A percentile compares a stretch with the other conserved stretches of the same genome.
Evolutionary conservation across 306 rosid species (phyloP).

Genomic region (Lathyrus oleraceus): DNA sequence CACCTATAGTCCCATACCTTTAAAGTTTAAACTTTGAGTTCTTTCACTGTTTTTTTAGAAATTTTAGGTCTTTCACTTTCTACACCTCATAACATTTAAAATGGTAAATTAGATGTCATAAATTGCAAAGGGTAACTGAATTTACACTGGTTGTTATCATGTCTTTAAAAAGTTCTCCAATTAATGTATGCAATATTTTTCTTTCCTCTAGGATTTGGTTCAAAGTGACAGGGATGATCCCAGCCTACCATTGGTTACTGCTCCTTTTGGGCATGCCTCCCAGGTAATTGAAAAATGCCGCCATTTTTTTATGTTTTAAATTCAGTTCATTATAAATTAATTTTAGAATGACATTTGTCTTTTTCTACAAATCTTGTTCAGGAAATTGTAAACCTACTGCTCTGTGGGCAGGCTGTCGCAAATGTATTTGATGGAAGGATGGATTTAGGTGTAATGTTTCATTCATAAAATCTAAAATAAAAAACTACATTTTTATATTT

Average conservation of each 20-base stretch:
- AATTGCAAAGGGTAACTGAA: conserved; percentile 6
- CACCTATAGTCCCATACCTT: background rate
- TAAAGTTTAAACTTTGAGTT: background rate
- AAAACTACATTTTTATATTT: too few species aligned
- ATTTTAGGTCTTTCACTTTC: background rate
- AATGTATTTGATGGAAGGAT: conserved; percentile 89
- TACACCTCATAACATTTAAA: background rate
- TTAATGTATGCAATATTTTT: conserved; percentile 30
- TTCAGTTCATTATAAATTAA: conserved; percentile 17
- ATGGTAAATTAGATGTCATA: conserved; percentile 11
- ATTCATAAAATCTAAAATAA: too few species aligned
- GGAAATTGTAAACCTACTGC: conserved; percentile 92
- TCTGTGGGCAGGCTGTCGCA: conserved; percentile 90
- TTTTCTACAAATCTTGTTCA: conserved; percentile 43
- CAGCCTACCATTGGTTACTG: conserved; percentile 89
- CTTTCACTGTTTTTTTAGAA: conserved; percentile 2
- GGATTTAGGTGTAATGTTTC: conserved; percentile 96
- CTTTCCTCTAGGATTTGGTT: conserved; percentile 62
- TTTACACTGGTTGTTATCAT: conserved; percentile 14
- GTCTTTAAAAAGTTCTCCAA: conserved; percentile 10
- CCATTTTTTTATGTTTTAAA: conserved; percentile 19
- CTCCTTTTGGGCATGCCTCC: conserved; percentile 99
- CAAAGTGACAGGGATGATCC: conserved; percentile 99
- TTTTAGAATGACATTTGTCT: conserved; percentile 10
- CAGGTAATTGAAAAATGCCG: conserved; percentile 58